Conservation (phyloP, 768 basidiomycete genomes). For the Podaxis sp. region DNA sequence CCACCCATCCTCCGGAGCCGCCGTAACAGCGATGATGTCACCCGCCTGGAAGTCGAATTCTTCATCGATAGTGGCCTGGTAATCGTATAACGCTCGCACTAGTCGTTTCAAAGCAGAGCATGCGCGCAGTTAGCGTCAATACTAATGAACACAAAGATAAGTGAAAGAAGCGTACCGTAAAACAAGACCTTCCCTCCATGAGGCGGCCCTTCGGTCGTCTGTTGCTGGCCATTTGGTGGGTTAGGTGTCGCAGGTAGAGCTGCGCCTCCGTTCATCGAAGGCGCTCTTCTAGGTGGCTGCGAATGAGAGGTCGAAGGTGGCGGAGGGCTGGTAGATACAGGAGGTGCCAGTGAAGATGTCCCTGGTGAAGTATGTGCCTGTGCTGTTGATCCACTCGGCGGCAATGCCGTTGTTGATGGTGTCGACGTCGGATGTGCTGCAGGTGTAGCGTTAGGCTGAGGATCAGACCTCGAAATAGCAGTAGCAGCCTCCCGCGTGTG, state of each 20-base stretch:
- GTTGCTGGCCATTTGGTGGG: not conserved
- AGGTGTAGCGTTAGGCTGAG: not conserved
- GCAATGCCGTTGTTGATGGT: not conserved
- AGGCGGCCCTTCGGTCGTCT: not conserved
- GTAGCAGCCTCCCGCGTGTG: conserved; percentile 20
- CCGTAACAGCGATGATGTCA: conserved; percentile 96
- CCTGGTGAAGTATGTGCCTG: not conserved
- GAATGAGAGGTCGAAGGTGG: not conserved
- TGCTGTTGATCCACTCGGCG: not conserved
- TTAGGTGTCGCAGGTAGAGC: conserved; percentile 1
- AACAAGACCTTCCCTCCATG: conserved; percentile 60
- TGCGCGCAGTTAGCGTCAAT: conserved; percentile 2
- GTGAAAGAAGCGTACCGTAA: conserved; percentile 62
- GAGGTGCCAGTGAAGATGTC: not conserved
- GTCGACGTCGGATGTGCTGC: not conserved
- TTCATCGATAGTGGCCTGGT: conserved; percentile 79
- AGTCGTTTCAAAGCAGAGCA: conserved; percentile 11
- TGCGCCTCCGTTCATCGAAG: not conserved
- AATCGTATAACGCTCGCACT: conserved; percentile 92
- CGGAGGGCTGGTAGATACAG: not conserved
- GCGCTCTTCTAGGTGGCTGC: not conserved
- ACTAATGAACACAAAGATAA: conserved; percentile 5
- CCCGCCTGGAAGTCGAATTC: conserved; percentile 96
- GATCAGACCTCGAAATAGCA: not conserved
- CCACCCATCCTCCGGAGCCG: conserved; percentile 96